Base-by-base conservation (phyloP, 2,329 filamentous ascomycete genomes). In the Plectosphaerella cucumerina region DNA sequence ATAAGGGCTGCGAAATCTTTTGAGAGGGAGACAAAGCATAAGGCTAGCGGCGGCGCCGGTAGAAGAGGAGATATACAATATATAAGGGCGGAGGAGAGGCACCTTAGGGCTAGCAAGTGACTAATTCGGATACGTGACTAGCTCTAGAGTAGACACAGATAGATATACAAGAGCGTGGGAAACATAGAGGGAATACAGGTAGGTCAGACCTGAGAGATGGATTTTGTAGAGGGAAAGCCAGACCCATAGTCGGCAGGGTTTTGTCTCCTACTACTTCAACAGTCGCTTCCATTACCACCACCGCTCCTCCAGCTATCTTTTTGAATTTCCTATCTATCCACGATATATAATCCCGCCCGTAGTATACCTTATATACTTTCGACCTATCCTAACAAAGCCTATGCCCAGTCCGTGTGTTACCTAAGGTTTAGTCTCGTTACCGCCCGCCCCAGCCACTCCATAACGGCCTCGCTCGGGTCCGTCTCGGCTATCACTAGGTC, bases 1-100 rank as follows among this genome's bases (percentile, higher is more conserved):
- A 83, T 82, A 2, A 92, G 72, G 1, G 86, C 86, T 1, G 80
- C 84, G 61, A 87, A 84, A 6, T 83, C 84, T 65, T 86, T 87
- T 17, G 73, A 74, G 50, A 82, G 66, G 50, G 76, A 76, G 12
- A 82, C 81, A 62, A 85, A 86, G 65, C 82, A 86, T 86, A 44
- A 86, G 70, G 0, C 81, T 81, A 44, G 74, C 79, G 2, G 82
- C 82, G 1, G 73, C 69, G 34, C 82, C 82, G 47, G 85, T 68
- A 9, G 71, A 67, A 3, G 66, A 55, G 2, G 70, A 72, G 51
- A 85, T 71, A 58, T 78, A 71, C 15, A 70, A 71, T 45, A 72
- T 62, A 60, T 76, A 37, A 85, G 70, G 4, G 70, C 63, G 3
- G 66, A 56, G 6, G 67, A 58, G 6, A 84, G 65, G 58, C 3